These are phyloP conservation scores for Multifurca ochricompacta DNA, from an alignment of 768 basidiomycete species.

Conservation along the genomic window DNA sequence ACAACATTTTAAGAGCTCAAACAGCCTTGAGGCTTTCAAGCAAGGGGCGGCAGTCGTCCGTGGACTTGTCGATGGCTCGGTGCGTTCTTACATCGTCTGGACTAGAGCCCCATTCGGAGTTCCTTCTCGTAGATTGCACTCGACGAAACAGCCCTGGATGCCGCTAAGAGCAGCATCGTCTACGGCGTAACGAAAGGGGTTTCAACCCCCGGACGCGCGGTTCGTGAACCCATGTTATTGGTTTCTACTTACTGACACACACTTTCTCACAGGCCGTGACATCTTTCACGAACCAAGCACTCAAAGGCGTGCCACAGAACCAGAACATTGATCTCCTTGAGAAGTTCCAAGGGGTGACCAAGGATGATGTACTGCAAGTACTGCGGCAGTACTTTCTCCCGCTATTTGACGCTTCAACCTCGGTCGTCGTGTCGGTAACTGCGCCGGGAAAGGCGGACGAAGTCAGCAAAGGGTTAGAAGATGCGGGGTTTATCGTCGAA, in stretches of 20 bases:
- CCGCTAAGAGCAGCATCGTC: slow-evolving; percentile 88
- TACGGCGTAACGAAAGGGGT: slow-evolving; percentile 74
- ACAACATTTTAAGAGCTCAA: slow-evolving; percentile 53
- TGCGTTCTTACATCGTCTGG: slow-evolving; percentile 31
- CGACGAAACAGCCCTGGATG: slow-evolving; percentile 75
- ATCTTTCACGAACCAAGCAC: slow-evolving; percentile 85
- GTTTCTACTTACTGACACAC: not conserved
- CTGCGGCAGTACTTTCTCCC: slow-evolving; percentile 75
- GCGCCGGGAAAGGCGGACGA: slow-evolving; percentile 73
- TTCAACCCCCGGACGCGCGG: slow-evolving; percentile 82
- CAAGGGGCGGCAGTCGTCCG: slow-evolving; percentile 73
- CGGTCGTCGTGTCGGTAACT: slow-evolving; percentile 75
- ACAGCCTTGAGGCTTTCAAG: slow-evolving; percentile 68
- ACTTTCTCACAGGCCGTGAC: slow-evolving; percentile 50
- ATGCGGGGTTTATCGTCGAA: slow-evolving; percentile 74
- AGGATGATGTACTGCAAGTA: slow-evolving; percentile 62
- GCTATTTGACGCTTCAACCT: slow-evolving; percentile 69
- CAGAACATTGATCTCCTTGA: slow-evolving; percentile 71
- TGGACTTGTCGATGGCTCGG: slow-evolving; percentile 76
- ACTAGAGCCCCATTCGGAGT: slow-evolving; percentile 4
- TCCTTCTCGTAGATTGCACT: slow-evolving; percentile 54
- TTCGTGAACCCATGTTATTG: slow-evolving; percentile 31
- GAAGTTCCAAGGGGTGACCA: slow-evolving; percentile 71
- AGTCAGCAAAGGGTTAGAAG: slow-evolving; percentile 54
- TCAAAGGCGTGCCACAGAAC: slow-evolving; percentile 75